A percentile compares a stretch with the other conserved stretches of the same genome.
phyloP scores from a whole-genome alignment of 139 green algal genomes.

The Picocystis salinarum region DNA sequence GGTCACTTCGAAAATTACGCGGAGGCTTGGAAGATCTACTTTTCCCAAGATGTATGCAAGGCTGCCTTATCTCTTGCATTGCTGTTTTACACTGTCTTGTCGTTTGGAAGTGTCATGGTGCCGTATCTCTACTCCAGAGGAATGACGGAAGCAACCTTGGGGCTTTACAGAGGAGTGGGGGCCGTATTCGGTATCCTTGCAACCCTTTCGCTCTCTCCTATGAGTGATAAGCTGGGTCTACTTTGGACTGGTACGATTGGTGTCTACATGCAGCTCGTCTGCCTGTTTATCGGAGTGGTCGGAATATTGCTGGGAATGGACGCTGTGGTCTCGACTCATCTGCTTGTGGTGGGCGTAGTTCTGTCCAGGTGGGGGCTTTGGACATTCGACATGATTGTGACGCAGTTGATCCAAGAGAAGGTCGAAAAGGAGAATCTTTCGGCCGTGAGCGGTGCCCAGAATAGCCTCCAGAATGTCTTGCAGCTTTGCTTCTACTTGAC shows the following conservation, averaged over 20 bases:
- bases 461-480: constrained; percentile 41
- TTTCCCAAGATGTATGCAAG: constrained; percentile 26
- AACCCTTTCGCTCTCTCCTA: constrained; percentile 24
- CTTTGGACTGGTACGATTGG: no score
- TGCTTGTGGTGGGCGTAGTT: constrained; percentile 42
- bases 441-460: constrained; percentile 53
- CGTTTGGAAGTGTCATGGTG: constrained; percentile 34
- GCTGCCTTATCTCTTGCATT: constrained; percentile 45
- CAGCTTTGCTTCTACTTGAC: constrained; percentile 36
- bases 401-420: constrained; percentile 58
- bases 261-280: no score
- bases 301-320: no score
- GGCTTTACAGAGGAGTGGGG: constrained; percentile 27
- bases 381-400: constrained; percentile 55
- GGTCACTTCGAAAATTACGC: not conserved
- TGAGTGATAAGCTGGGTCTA: no score
- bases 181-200: constrained; percentile 39
- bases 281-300: no score
- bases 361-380: constrained; percentile 52
- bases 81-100: constrained; percentile 51
- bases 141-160: constrained; percentile 35
- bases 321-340: constrained; percentile 2
- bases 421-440: constrained; percentile 20
- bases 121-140: constrained; percentile 42
- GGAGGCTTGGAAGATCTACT: constrained; percentile 28